Percentiles rank a stretch among this genome's conserved stretches.
Evolutionary conservation across 2,329 filamentous ascomycete genomes (phyloP).

Genomic region (Xylogone sp.): DNA sequence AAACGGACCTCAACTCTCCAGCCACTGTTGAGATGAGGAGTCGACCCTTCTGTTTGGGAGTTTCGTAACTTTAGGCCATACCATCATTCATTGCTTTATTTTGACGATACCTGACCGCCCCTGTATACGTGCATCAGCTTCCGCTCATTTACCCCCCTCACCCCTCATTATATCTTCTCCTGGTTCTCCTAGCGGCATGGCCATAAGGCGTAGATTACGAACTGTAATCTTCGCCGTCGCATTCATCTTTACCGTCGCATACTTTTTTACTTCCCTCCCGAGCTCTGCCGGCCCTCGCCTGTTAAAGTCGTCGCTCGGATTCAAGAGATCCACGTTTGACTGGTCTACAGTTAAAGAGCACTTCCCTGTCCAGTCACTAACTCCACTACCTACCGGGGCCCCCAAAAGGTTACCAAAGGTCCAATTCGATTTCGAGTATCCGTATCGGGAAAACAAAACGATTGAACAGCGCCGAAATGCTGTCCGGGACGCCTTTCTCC

Average conservation of each 20-base stretch:
- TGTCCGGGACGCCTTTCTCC: slow-evolving; percentile 18
- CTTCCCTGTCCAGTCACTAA: not conserved
- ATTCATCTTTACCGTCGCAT: not conserved
- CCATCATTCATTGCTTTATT: no score
- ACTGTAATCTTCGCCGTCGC: not conserved
- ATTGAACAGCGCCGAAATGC: slow-evolving; percentile 14
- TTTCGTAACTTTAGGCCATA: no score
- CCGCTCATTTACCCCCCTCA: not conserved
- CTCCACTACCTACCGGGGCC: slow-evolving; percentile 13
- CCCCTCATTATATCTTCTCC: no score
- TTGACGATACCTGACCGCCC: no score
- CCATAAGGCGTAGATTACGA: not conserved
- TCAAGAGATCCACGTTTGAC: slow-evolving; percentile 19
- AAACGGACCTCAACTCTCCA: no score
- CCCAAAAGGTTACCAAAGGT: slow-evolving; percentile 20
- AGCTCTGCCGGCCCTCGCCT: not conserved
- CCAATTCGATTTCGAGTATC: slow-evolving; percentile 16
- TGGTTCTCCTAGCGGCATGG: not conserved
- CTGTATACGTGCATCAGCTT: no score
- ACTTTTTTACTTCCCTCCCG: not conserved
- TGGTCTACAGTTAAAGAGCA: not conserved
- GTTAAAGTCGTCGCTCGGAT: not conserved
- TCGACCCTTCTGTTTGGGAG: no score
- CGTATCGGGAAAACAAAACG: slow-evolving; percentile 5
- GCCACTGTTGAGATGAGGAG: no score